Evolutionary conservation across 805 yeast species (phyloP), one percentile per base, ranked within the genome.

Genomic region (Aciculoconidium aculeatum): DNA sequence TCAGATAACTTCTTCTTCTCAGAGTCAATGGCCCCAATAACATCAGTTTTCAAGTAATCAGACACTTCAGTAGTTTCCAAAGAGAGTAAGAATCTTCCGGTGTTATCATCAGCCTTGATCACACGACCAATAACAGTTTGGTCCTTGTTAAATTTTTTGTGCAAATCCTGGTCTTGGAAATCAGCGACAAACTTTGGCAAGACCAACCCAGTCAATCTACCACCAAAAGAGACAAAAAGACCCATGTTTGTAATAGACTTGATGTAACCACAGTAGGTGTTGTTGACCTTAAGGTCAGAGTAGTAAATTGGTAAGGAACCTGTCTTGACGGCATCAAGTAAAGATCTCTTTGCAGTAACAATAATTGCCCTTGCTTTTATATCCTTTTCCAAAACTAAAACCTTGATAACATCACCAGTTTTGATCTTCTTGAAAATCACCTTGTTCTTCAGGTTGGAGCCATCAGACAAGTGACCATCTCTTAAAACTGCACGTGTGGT

Each of bases 221-320:
- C 80, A 33, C 79, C 85, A 55, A 90, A 90, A 0, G 80, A 72
- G 34, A 90, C 81, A 51, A 90, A 90, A 8, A 86, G 64, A 40
- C 97, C 97, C 49, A 70, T 69, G 25, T 68, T 70, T n/a, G 94
- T 83, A 11, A 80, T 74, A 11, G 87, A 78, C 41, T 76, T 80
- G 21, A 90, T 75, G 51, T 67, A 88, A 23, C 97, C 98, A 34
- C 72, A 69, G 30, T 84, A 55, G 16, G 61, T 45, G 14, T 60
- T 59, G 7, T 74, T 70, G 9, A 65, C 58, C 12, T 46, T 47
- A 26, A 87, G 63, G 22, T 83, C 94, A 11, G 66, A 63, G 45
- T 75, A 80, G 4, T 56, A 42, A 4, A 64, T 40, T 21, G 96
- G 96, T 9, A 88, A 53, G 4, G 44, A 41, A 2, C 56, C 59